phyloP scores from a whole-genome alignment of 108 stramenopile species.

The Aurantiochytrium sp. region DNA sequence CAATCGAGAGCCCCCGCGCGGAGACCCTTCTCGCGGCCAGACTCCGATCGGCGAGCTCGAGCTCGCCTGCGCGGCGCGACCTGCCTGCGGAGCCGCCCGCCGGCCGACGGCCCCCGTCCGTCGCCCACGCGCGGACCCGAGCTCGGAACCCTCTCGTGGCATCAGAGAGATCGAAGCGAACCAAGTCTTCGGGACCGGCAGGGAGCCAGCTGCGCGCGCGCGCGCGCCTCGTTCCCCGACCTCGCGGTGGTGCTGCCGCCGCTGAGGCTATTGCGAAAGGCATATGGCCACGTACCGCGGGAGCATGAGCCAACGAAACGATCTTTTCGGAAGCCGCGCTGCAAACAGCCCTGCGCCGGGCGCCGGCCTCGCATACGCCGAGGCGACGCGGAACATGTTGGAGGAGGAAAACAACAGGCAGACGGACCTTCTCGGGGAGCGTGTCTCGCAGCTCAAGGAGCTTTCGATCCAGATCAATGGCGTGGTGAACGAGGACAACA shows the following conservation, averaged over 20 bases:
- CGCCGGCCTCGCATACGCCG: background rate
- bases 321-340: background rate
- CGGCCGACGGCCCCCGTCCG: too few species aligned
- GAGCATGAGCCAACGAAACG: background rate
- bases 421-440: background rate
- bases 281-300: background rate
- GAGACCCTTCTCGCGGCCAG: too few species aligned
- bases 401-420: slow-evolving; percentile 22
- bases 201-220: background rate
- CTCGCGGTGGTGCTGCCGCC: background rate
- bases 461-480: slow-evolving; percentile 15
- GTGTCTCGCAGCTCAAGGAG: background rate
- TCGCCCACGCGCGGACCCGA: too few species aligned
- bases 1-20: too few species aligned
- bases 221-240: background rate
- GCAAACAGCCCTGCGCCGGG: background rate
- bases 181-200: too few species aligned
- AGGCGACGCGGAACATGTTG: background rate
- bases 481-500: background rate
- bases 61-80: too few species aligned
- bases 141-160: too few species aligned
- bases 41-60: too few species aligned
- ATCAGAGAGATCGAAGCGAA: too few species aligned
- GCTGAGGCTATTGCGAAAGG: too few species aligned
- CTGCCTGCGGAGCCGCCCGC: too few species aligned